Base-by-base conservation (phyloP, 257 asterid species). In the Nicotiana sylvestris region DNA sequence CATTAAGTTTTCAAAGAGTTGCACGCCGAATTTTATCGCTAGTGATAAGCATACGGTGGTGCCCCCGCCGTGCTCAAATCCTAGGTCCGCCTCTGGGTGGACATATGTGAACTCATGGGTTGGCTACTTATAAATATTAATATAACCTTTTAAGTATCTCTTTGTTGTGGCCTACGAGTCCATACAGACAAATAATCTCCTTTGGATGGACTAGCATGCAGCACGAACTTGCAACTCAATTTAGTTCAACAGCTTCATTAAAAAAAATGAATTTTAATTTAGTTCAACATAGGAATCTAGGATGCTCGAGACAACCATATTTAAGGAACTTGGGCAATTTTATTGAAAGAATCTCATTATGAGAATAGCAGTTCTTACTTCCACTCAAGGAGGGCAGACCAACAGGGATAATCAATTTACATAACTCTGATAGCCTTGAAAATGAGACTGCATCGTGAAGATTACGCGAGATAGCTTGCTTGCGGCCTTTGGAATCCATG, bases 401-500 rank as follows among this genome's bases (percentile, higher is more conserved):
- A 76, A 92, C 39, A 43, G 99, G 99, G 83, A 94, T 91, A 43
- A 92, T 86, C 92, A 96, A 86, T 88, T 94, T 93, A 88, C 93
- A 90, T 84, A 87, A 89, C 83, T 91, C 82, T 65, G 98, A 89
- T 80, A 93, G 87, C 88, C 90, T 94, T 66, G 98, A 86, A 84
- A 94, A 91, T 58, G 98, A 93, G 88, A 96, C 89, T 69, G 97
- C 97, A 91, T 96, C 92, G 66, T 94, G 97, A 84, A 96, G 97
- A 82, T 83, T 85, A 57, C 82, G 87, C 37, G 92, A 88, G 72
- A 95, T 69, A 56, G 88, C 81, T 86, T 39, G 84, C 84, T 90
- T 94, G 84, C 88, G 93, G 84, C 89, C 90, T 84, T 66, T 84
- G 81, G 90, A 60, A 83, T 85, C 89, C 72, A 55, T 61, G 81